A percentile compares a stretch with the other conserved stretches of the same genome.
Evolutionary conservation across 202 grass and related monocot species (phyloP).

Genomic region (Panicum hallii): DNA sequence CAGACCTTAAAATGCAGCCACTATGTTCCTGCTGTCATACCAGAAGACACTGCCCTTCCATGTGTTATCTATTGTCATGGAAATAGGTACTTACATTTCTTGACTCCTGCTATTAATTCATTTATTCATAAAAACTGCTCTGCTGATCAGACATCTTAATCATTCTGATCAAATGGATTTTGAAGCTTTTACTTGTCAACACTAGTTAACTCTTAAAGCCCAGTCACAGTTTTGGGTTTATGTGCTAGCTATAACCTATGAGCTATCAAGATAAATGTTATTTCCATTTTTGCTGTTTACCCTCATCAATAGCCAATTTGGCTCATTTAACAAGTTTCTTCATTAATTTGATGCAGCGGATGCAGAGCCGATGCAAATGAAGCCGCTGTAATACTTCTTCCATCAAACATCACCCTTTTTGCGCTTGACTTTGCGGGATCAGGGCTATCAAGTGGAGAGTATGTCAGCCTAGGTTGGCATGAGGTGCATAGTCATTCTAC

Average conservation of each 20-base stretch:
- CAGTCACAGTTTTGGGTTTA: not conserved
- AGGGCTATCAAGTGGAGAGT: conserved; percentile 87
- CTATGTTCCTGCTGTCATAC: conserved; percentile 85
- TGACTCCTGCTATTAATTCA: conserved; percentile 12
- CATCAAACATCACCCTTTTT: conserved; percentile 98
- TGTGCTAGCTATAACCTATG: conserved; percentile 12
- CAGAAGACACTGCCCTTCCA: conserved; percentile 80
- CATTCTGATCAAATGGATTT: conserved; percentile 6
- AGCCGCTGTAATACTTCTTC: conserved; percentile 95
- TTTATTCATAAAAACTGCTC: conserved; percentile 2
- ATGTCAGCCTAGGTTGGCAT: conserved; percentile 99
- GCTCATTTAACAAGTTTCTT: conserved; percentile 37
- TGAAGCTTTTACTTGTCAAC: conserved; percentile 34
- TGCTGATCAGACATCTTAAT: conserved; percentile 10
- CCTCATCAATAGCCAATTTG: conserved; percentile 20
- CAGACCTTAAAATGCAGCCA: conserved; percentile 96
- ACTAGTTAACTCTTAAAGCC: conserved; percentile 26
- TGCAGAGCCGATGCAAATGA: conserved; percentile 99
- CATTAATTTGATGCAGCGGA: conserved; percentile 77
- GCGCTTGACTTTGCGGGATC: conserved; percentile 98
- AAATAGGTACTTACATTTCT: conserved; percentile 73
- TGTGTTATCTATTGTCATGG: conserved; percentile 99
- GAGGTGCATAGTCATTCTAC: conserved; percentile 64
- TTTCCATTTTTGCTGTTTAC: conserved; percentile 32
- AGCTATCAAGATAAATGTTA: conserved; percentile 32